phyloP scores from a whole-genome alignment of 352 stramenopile genomes.

The Globisporangium viniferum region DNA sequence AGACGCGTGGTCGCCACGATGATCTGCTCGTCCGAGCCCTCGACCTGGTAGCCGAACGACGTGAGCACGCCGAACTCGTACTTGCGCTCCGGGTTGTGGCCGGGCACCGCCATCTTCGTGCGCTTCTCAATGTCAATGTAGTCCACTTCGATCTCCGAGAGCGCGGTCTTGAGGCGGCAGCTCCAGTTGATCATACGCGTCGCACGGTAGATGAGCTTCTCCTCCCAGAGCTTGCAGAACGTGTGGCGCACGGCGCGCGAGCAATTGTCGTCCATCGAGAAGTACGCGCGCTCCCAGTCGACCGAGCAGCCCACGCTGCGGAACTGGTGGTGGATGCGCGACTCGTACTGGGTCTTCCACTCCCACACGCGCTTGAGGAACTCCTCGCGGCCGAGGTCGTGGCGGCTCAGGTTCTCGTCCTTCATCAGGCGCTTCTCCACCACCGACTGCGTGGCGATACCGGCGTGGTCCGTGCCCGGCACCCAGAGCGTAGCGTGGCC shows the following conservation, averaged over 20 bases:
- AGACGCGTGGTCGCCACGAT: slow-evolving; percentile 94
- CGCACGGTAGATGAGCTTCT: slow-evolving; percentile 97
- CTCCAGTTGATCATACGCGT: slow-evolving; percentile 99
- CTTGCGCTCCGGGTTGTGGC: slow-evolving; percentile 93
- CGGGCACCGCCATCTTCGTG: slow-evolving; percentile 95
- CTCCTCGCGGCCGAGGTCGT: slow-evolving; percentile 88
- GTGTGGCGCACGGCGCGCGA: slow-evolving; percentile 96
- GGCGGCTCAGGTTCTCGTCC: slow-evolving; percentile 74
- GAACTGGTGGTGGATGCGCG: slow-evolving; percentile 85
- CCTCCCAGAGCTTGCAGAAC: slow-evolving; percentile 92
- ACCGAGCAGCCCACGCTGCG: slow-evolving; percentile 93
- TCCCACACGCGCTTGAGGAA: slow-evolving; percentile 96
- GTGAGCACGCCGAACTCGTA: slow-evolving; percentile 99
- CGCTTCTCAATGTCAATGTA: slow-evolving; percentile 97
- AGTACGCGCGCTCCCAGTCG: slow-evolving; percentile 97
- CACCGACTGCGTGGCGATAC: slow-evolving; percentile 97
- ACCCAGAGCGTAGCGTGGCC: slow-evolving; percentile 97
- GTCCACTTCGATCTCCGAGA: slow-evolving; percentile 98
- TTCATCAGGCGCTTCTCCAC: slow-evolving; percentile 89
- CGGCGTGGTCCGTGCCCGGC: slow-evolving; percentile 97
- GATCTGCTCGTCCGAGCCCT: slow-evolving; percentile 81
- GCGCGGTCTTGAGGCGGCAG: slow-evolving; percentile 96
- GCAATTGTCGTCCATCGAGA: slow-evolving; percentile 99
- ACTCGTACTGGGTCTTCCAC: slow-evolving; percentile 95
- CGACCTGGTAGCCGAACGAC: slow-evolving; percentile 96